These are phyloP conservation scores for Picocystis salinarum DNA, from an alignment of 139 green algal species.

Conservation along the genomic window DNA sequence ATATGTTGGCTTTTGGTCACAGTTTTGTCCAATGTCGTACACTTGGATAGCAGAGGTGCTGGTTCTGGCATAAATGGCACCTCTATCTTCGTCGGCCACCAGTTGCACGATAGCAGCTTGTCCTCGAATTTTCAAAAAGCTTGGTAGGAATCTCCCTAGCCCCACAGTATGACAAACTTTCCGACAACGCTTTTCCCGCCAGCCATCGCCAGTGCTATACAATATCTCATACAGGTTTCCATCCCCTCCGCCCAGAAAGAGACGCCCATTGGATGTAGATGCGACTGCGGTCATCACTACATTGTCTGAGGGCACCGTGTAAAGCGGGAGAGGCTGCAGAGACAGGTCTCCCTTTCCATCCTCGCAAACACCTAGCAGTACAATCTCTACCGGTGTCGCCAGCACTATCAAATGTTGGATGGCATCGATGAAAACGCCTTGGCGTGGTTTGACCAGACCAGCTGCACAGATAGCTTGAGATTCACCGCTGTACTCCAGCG, in stretches of 20 bases:
- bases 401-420: slow-evolving; percentile 78
- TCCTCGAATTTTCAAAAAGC: slow-evolving; percentile 2
- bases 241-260: slow-evolving; percentile 80
- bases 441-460: slow-evolving; percentile 39
- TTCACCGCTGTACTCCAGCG: slow-evolving; percentile 69
- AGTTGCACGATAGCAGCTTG: slow-evolving; percentile 60
- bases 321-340: slow-evolving; percentile 64
- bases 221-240: slow-evolving; percentile 82
- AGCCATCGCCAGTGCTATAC: slow-evolving; percentile 44
- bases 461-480: slow-evolving; percentile 77
- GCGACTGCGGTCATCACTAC: slow-evolving; percentile 55
- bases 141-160: slow-evolving; percentile 1
- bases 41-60: slow-evolving; percentile 28
- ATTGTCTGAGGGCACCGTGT: slow-evolving; percentile 54
- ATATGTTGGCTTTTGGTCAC: slow-evolving; percentile 15
- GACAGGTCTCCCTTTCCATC: slow-evolving; percentile 23
- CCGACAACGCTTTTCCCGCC: slow-evolving; percentile 41
- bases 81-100: slow-evolving; percentile 48
- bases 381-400: slow-evolving; percentile 74
- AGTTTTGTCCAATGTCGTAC: slow-evolving; percentile 49
- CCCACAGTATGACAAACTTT: slow-evolving; percentile 27
- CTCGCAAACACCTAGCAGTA: slow-evolving; percentile 65
- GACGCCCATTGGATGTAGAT: slow-evolving; percentile 32
- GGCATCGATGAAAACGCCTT: slow-evolving; percentile 69
- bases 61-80: slow-evolving; percentile 63